A percentile compares a stretch with the other conserved stretches of the same genome.
Evolutionary conservation across 2,329 filamentous ascomycete genomes (phyloP).

Genomic region (Lecanicillium sp.): DNA sequence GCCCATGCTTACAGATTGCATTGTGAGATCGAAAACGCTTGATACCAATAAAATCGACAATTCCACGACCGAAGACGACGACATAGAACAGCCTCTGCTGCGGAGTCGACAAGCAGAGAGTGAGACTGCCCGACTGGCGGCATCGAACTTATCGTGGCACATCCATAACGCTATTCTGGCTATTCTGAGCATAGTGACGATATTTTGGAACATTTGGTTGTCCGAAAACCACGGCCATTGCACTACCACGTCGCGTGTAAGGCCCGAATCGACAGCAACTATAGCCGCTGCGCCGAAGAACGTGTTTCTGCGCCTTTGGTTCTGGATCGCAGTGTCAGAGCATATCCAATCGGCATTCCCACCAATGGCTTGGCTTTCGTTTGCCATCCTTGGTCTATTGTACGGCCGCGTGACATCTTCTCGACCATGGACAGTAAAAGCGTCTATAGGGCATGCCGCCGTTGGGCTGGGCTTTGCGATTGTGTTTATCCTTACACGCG

Average conservation of each 20-base stretch:
- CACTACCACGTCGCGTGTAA: slow-evolving; percentile 7
- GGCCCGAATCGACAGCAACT: not conserved
- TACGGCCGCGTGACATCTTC: slow-evolving; percentile 31
- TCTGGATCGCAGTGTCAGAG: slow-evolving; percentile 22
- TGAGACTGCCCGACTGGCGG: slow-evolving; percentile 3
- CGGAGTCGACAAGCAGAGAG: slow-evolving; percentile 2
- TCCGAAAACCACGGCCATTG: slow-evolving; percentile 31
- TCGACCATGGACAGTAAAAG: slow-evolving; percentile 19
- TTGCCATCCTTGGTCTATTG: slow-evolving; percentile 33
- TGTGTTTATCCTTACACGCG: slow-evolving; percentile 32
- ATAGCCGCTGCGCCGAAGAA: slow-evolving; percentile 7
- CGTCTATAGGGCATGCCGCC: slow-evolving; percentile 18
- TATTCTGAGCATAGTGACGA: slow-evolving; percentile 25
- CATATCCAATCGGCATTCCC: slow-evolving; percentile 32
- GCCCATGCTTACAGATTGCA: slow-evolving; percentile 16
- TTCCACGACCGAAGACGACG: slow-evolving; percentile 8
- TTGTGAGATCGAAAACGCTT: slow-evolving; percentile 13
- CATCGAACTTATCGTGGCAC: slow-evolving; percentile 27
- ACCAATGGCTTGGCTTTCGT: slow-evolving; percentile 37
- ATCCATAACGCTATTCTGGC: slow-evolving; percentile 29
- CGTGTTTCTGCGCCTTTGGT: slow-evolving; percentile 29
- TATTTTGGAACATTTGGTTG: slow-evolving; percentile 39
- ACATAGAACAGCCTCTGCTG: slow-evolving; percentile 24
- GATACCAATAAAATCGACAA: not conserved
- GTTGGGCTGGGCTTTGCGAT: slow-evolving; percentile 22